A percentile compares a stretch with the other conserved stretches of the same genome.
phyloP scores from a whole-genome alignment of 495 filamentous ascomycete genomes.

The Zalerion maritima region DNA sequence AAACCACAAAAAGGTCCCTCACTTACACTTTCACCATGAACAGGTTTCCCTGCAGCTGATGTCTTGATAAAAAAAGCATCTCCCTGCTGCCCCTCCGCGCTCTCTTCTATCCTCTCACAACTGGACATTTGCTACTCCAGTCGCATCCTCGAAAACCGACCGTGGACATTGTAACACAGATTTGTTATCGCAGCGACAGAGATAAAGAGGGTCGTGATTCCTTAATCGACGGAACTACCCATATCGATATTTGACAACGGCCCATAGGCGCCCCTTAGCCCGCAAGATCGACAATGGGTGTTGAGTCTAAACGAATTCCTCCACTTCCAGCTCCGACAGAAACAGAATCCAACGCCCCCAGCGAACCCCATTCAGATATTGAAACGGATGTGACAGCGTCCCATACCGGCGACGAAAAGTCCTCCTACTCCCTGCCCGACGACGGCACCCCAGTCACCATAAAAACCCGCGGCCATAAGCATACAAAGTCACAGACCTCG shows the following conservation, averaged over 20 bases:
- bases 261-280: slow-evolving; percentile 1
- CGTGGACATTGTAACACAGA: too few species aligned
- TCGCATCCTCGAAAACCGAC: too few species aligned
- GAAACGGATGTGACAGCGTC: slow-evolving; percentile 65
- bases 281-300: slow-evolving; percentile 44
- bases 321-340: slow-evolving; percentile 68
- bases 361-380: slow-evolving; percentile 41
- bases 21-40: slow-evolving; percentile 4
- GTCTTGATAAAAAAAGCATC: slow-evolving; percentile 11
- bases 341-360: slow-evolving; percentile 46
- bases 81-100: slow-evolving; percentile 1
- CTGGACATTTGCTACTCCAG: not conserved
- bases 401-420: slow-evolving; percentile 47
- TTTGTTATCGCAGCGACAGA: too few species aligned
- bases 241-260: too few species aligned
- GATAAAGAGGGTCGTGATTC: too few species aligned
- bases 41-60: slow-evolving; percentile 18
- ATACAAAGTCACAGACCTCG: slow-evolving; percentile 68
- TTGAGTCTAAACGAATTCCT: slow-evolving; percentile 47
- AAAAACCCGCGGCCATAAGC: slow-evolving; percentile 50
- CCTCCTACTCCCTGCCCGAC: slow-evolving; percentile 78
- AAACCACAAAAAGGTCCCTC: too few species aligned
- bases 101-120: slow-evolving; percentile 3
- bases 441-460: slow-evolving; percentile 92
- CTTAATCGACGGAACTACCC: too few species aligned